A percentile compares a stretch with the other conserved stretches of the same genome.
Conservation (phyloP, 345 rosid species). For the Gossypium raimondii region DNA sequence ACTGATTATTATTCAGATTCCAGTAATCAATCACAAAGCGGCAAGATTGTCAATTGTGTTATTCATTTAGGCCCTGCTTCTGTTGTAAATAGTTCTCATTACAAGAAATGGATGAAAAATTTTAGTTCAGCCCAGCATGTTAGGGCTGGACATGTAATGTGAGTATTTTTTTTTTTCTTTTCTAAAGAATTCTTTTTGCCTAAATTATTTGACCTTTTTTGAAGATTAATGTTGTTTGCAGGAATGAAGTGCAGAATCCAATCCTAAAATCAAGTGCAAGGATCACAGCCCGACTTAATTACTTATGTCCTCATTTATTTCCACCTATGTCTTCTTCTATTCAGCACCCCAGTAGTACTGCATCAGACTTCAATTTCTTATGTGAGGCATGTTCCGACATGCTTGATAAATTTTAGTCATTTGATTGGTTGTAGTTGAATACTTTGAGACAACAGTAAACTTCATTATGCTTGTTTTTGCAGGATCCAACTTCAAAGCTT, state of each 20-base stretch:
- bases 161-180: slow-evolving; percentile 13
- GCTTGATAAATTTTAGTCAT: slow-evolving; percentile 14
- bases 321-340: slow-evolving; percentile 77
- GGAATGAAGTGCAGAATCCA: slow-evolving; percentile 65
- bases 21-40: slow-evolving; percentile 21
- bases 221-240: slow-evolving; percentile 22
- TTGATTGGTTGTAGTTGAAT: neutral
- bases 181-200: slow-evolving; percentile 2
- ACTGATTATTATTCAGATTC: slow-evolving; percentile 46
- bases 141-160: slow-evolving; percentile 86
- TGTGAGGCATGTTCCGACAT: slow-evolving; percentile 32
- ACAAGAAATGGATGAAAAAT: slow-evolving; percentile 76
- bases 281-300: slow-evolving; percentile 73
- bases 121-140: slow-evolving; percentile 74
- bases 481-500: slow-evolving; percentile 39
- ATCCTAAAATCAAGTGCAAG: slow-evolving; percentile 74
- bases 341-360: slow-evolving; percentile 25
- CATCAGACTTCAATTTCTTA: slow-evolving; percentile 13
- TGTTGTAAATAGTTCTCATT: slow-evolving; percentile 46
- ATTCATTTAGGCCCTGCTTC: slow-evolving; percentile 81
- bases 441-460: neutral
- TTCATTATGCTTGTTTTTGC: slow-evolving; percentile 12
- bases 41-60: slow-evolving; percentile 59
- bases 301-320: slow-evolving; percentile 90
- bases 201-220: neutral